These are phyloP conservation scores for Neurospora terricola DNA, from an alignment of 495 filamentous ascomycete genomes.

Conservation along the genomic window DNA sequence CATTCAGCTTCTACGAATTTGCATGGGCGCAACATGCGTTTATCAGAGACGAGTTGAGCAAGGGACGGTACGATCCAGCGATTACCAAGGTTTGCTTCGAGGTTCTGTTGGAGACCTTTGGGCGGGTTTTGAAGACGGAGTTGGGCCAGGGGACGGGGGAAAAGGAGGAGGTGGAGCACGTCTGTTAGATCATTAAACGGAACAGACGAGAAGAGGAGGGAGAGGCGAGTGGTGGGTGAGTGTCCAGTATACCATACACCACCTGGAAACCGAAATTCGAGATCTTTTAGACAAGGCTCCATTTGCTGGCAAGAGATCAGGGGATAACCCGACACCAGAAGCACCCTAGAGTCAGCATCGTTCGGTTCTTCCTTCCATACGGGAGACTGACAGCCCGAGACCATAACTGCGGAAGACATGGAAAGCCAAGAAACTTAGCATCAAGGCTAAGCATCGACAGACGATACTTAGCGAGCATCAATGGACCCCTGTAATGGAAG, in stretches of 20 bases:
- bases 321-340: background rate
- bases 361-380: background rate
- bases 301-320: background rate
- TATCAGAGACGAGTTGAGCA: slow-evolving; percentile 90
- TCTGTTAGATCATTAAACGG: slow-evolving; percentile 4
- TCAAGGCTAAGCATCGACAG: background rate
- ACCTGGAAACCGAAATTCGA: background rate
- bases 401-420: accelerated
- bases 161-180: slow-evolving; percentile 10
- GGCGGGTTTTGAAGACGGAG: slow-evolving; percentile 64
- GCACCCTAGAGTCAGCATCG: background rate
- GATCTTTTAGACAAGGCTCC: background rate
- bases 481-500: background rate
- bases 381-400: background rate
- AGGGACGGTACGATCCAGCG: slow-evolving; percentile 84
- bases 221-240: background rate
- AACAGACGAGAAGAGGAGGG: accelerated
- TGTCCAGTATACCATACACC: background rate
- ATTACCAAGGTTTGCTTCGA: slow-evolving; percentile 85
- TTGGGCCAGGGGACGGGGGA: slow-evolving; percentile 41
- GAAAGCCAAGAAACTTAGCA: background rate
- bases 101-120: slow-evolving; percentile 81
- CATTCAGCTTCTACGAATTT: slow-evolving; percentile 79
- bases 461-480: background rate
- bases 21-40: slow-evolving; percentile 94